phyloP scores from a whole-genome alignment of 2,329 filamentous ascomycete species.

The Parastagonospora avenae region DNA sequence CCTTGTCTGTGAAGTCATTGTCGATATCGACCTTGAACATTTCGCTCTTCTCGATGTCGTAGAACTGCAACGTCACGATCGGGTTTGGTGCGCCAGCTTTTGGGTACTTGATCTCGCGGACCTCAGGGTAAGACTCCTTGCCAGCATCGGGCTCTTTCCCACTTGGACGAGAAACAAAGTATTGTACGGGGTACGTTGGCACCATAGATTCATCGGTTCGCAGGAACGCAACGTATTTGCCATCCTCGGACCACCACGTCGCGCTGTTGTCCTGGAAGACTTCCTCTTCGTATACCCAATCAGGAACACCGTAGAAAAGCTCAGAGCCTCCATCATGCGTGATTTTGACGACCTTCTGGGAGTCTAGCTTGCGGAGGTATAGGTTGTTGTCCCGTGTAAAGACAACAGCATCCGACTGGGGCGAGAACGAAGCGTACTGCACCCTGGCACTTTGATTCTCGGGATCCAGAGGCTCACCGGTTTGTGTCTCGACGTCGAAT shows the following conservation, averaged over 20 bases:
- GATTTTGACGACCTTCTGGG: constrained; percentile 69
- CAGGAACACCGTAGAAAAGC: constrained; percentile 93
- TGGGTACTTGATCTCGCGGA: constrained; percentile 92
- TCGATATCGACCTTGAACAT: constrained; percentile 79
- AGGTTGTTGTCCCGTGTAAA: constrained; percentile 92
- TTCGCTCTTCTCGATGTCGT: constrained; percentile 77
- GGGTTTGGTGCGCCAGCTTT: constrained; percentile 95
- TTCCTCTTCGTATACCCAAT: constrained; percentile 95
- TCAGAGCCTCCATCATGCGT: constrained; percentile 86
- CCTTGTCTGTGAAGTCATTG: constrained; percentile 77
- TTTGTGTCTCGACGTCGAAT: constrained; percentile 83
- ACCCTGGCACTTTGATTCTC: constrained; percentile 67
- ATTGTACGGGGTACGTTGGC: constrained; percentile 90
- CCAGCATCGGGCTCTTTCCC: constrained; percentile 70
- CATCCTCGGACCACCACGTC: constrained; percentile 95
- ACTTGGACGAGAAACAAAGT: constrained; percentile 86
- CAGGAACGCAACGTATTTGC: constrained; percentile 87
- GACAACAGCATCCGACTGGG: constrained; percentile 82
- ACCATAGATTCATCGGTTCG: constrained; percentile 93
- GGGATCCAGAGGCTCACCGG: constrained; percentile 76
- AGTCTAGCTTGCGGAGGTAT: constrained; percentile 72
- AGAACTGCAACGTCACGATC: constrained; percentile 84
- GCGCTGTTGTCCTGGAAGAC: constrained; percentile 80
- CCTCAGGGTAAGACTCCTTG: constrained; percentile 88
- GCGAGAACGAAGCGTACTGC: constrained; percentile 89